Percentiles rank a stretch among this genome's conserved stretches.
Conservation (phyloP, 2,329 filamentous ascomycete genomes). For the Exophiala oligosperma region DNA sequence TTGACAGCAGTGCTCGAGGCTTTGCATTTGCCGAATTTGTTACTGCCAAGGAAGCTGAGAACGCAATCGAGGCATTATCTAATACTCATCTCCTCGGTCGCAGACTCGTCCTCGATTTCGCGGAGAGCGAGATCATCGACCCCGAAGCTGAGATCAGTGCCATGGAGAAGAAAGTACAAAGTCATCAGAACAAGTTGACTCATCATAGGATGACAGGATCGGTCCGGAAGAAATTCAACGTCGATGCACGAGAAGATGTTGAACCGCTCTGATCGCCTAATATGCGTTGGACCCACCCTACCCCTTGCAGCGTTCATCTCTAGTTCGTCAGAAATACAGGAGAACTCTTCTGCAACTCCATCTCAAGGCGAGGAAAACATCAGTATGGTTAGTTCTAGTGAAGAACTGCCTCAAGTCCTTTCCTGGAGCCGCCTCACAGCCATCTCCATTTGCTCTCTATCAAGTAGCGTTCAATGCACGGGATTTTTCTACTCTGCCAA, state of each 20-base stretch:
- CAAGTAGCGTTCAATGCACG: neutral
- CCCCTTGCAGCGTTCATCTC: constrained; percentile 20
- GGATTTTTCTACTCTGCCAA: no score
- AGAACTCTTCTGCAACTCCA: no score
- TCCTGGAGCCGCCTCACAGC: no score
- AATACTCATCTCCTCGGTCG: constrained; percentile 93
- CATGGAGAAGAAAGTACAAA: constrained; percentile 94
- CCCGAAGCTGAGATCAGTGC: constrained; percentile 94
- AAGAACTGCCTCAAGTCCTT: neutral
- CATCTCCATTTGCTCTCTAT: no score
- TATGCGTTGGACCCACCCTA: constrained; percentile 1
- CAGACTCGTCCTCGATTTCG: constrained; percentile 86
- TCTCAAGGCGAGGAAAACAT: no score
- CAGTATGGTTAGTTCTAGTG: no score
- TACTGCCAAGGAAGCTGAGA: constrained; percentile 83
- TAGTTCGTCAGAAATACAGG: no score
- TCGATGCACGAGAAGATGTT: constrained; percentile 65
- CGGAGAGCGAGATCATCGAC: constrained; percentile 82
- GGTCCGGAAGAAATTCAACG: constrained; percentile 83
- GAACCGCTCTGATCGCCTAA: constrained; percentile 38
- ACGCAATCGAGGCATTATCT: constrained; percentile 84
- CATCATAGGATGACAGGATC: constrained; percentile 79
- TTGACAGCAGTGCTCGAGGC: constrained; percentile 82
- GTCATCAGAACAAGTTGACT: constrained; percentile 86
- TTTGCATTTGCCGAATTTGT: constrained; percentile 98